These are phyloP conservation scores for Sporisorium graminicola DNA, from an alignment of 1,284 basidiomycete species.

Conservation along the genomic window DNA sequence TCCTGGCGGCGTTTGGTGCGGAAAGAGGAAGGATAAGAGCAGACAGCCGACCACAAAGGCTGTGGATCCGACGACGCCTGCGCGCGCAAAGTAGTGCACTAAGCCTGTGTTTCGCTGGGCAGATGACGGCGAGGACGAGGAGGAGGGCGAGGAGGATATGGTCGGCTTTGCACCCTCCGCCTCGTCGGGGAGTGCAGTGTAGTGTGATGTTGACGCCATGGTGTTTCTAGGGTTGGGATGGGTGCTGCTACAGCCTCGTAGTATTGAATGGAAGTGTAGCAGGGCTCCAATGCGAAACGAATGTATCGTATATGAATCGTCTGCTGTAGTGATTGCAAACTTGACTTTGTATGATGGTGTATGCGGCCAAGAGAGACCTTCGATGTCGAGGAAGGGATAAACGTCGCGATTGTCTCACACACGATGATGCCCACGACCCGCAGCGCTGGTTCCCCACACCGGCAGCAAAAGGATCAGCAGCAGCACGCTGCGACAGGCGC, in stretches of 20 bases:
- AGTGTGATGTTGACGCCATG: slow-evolving; percentile 26
- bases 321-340: too few species aligned
- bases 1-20: not conserved
- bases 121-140: slow-evolving; percentile 3
- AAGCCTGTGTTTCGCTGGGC: not conserved
- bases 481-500: too few species aligned
- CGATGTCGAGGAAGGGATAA: too few species aligned
- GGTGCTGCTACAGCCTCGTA: not conserved
- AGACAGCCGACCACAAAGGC: slow-evolving; percentile 25
- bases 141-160: not conserved
- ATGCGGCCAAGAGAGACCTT: too few species aligned
- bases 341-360: too few species aligned
- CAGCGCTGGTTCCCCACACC: too few species aligned
- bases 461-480: too few species aligned
- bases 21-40: slow-evolving; percentile 18
- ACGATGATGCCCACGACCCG: too few species aligned
- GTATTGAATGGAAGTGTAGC: not conserved
- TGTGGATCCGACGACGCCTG: slow-evolving; percentile 20
- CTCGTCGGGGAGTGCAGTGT: slow-evolving; percentile 17
- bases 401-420: too few species aligned
- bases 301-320: too few species aligned
- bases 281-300: too few species aligned
- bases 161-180: not conserved
- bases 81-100: slow-evolving; percentile 11
- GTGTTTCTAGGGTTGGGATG: not conserved